These are phyloP conservation scores for Closterium sp. DNA, from an alignment of 139 green algal species.

Conservation along the genomic window DNA sequence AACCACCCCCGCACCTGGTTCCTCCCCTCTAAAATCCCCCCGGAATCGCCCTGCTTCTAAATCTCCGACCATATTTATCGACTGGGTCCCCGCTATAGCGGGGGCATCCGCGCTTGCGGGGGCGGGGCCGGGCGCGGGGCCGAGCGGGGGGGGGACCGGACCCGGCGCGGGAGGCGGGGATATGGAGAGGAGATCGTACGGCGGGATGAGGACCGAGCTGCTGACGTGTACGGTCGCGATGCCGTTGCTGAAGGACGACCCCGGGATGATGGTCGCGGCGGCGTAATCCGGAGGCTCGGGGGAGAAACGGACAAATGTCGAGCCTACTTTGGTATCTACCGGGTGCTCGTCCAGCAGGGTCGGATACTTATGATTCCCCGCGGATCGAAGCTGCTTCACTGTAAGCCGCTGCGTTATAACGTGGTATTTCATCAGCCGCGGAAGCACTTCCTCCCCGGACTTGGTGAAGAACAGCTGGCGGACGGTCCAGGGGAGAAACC, in stretches of 20 bases:
- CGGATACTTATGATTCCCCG: not conserved
- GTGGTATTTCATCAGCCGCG: not conserved
- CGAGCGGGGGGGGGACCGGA: not conserved
- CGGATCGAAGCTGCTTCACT: not conserved
- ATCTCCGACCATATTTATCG: not conserved
- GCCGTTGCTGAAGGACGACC: not conserved
- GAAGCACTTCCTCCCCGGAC: not conserved
- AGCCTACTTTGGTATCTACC: not conserved
- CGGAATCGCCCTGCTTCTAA: not conserved
- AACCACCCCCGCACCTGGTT: too few species aligned
- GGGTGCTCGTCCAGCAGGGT: not conserved
- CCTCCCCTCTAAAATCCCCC: not conserved
- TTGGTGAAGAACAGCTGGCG: not conserved
- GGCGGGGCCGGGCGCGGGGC: too few species aligned
- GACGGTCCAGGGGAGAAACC: not conserved
- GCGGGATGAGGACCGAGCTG: not conserved
- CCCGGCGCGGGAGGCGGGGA: not conserved
- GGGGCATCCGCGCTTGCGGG: too few species aligned
- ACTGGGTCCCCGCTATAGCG: not conserved
- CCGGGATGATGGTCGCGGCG: not conserved
- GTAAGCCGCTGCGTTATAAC: not conserved
- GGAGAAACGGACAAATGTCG: not conserved
- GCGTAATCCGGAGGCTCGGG: not conserved
- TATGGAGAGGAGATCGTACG: not conserved
- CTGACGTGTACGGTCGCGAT: not conserved